A percentile compares a stretch with the other conserved stretches of the same genome.
Conservation (phyloP, 1,139 yeast genomes). For the Kodamaea plutei region DNA sequence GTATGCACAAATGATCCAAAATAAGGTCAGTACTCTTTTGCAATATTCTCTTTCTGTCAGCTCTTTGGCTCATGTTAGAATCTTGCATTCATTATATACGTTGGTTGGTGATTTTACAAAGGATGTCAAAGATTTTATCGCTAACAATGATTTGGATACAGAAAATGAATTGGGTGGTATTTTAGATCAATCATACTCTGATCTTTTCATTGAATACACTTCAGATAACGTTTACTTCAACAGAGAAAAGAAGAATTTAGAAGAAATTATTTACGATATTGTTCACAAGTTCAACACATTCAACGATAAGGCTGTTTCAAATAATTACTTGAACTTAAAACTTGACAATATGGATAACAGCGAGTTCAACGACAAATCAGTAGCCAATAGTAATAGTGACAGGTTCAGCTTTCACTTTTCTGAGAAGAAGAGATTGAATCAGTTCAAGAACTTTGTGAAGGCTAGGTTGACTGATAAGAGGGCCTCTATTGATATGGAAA, state of each 20-base stretch:
- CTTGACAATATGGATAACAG: conserved; percentile 35
- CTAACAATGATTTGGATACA: conserved; percentile 43
- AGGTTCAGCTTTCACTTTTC: conserved; percentile 32
- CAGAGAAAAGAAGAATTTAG: conserved; percentile 68
- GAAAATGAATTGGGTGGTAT: conserved; percentile 47
- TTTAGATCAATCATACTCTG: conserved; percentile 69
- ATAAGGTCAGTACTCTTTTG: conserved; percentile 59
- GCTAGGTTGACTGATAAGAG: conserved; percentile 23
- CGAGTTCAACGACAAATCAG: conserved; percentile 18
- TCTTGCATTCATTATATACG: conserved; percentile 63
- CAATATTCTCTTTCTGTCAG: conserved; percentile 63
- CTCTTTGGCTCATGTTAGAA: conserved; percentile 72
- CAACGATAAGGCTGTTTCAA: conserved; percentile 49
- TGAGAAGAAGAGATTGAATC: conserved; percentile 39
- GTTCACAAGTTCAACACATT: conserved; percentile 49
- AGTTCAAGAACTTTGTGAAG: conserved; percentile 40
- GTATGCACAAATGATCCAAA: conserved; percentile 72
- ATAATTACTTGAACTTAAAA: conserved; percentile 43
- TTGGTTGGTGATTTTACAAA: conserved; percentile 61
- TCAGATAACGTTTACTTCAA: conserved; percentile 68
- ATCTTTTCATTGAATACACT: conserved; percentile 68
- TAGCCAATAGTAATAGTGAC: conserved; percentile 17
- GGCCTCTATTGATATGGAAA: conserved; percentile 20
- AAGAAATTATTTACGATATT: conserved; percentile 51
- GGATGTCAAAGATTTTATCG: conserved; percentile 57